Evolutionary conservation across 2,329 filamentous ascomycete genomes (phyloP), one percentile per base, ranked within the genome.

Genomic region (Alternaria metachromatica): DNA sequence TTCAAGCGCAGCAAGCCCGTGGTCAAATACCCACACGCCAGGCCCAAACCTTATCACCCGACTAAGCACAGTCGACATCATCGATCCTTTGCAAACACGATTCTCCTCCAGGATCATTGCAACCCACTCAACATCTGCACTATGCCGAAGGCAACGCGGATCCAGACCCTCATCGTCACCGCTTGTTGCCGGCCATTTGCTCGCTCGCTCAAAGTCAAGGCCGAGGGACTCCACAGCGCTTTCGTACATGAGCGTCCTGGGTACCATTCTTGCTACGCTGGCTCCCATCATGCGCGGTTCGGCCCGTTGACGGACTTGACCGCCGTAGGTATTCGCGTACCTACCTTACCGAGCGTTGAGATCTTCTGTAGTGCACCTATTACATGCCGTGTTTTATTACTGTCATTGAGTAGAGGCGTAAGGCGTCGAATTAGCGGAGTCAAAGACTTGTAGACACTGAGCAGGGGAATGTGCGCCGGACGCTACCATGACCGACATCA

Each of bases 111-210:
- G 48, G 44, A 54, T 49, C 5, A 43, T 41, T 37, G 45, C 26
- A 48, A 28, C 11, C 37, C 26, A 46, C 10, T 50, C 18, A 3
- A 21, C 37, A 61, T 33, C 8, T 21, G 33, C 51, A 41, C 30
- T 21, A 48, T 59, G 60, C 60, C 55, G 55, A 62, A 53, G 30
- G 18, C 25, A 28, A 20, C 15, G 28, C 55, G 49, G 55, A 59
- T 25, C 25, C 55, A 28, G 45, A 46, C n/a, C 51, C 46, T 33
- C 48, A 15, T 57, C 60, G 60, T 51, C 21, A 51, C 58, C 58
- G 53, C 53, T 23, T 55, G 26, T 57, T 15, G 8, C n/a, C 48
- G 11, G 15, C 33, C 15, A 57, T 44, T 50, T 30, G 28, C 46
- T 20, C 10, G 33, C 46, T 20, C 13, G 33, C 55, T 28, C 41